Evolutionary conservation across 768 basidiomycete species (phyloP).

Genomic region (Auricularia auricula-judae): DNA sequence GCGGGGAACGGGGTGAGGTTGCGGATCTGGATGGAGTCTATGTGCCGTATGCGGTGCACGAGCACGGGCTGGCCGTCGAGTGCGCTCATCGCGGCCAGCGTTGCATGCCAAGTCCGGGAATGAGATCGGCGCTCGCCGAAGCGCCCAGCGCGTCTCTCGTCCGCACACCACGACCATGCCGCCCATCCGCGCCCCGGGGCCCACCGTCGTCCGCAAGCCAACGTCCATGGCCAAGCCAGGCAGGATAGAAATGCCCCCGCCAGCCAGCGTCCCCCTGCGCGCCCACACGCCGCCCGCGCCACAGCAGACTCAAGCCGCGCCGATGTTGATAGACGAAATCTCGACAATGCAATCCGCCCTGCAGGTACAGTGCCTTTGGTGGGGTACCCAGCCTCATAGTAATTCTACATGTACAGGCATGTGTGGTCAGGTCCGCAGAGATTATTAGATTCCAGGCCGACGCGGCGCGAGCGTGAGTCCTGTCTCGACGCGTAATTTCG

Average conservation of each 20-base stretch:
- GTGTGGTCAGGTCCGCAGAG: slow-evolving; percentile 60
- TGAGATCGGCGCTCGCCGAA: slow-evolving; percentile 2
- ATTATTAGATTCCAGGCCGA: slow-evolving; percentile 62
- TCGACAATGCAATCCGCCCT: slow-evolving; percentile 45
- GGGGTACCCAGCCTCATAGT: neutral
- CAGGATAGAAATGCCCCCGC: slow-evolving; percentile 41
- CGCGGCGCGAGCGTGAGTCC: slow-evolving; percentile 46
- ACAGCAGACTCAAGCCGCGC: slow-evolving; percentile 18
- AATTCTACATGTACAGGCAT: slow-evolving; percentile 28
- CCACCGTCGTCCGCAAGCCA: too few species aligned
- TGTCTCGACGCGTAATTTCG: neutral
- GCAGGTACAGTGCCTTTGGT: slow-evolving; percentile 29
- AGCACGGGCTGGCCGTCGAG: slow-evolving; percentile 19
- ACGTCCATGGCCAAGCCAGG: slow-evolving; percentile 4
- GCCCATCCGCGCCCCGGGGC: too few species aligned
- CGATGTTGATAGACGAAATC: slow-evolving; percentile 55
- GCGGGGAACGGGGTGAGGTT: slow-evolving; percentile 80
- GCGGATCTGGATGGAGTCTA: slow-evolving; percentile 60
- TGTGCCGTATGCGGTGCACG: slow-evolving; percentile 55
- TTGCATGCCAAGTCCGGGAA: neutral
- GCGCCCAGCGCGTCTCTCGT: slow-evolving; percentile 8
- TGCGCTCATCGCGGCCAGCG: neutral
- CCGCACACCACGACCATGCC: neutral
- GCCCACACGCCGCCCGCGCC: slow-evolving; percentile 23
- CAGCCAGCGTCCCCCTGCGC: slow-evolving; percentile 7